phyloP scores from a whole-genome alignment of 2,329 filamentous ascomycete species.

The Zymoseptoria passerinii region DNA sequence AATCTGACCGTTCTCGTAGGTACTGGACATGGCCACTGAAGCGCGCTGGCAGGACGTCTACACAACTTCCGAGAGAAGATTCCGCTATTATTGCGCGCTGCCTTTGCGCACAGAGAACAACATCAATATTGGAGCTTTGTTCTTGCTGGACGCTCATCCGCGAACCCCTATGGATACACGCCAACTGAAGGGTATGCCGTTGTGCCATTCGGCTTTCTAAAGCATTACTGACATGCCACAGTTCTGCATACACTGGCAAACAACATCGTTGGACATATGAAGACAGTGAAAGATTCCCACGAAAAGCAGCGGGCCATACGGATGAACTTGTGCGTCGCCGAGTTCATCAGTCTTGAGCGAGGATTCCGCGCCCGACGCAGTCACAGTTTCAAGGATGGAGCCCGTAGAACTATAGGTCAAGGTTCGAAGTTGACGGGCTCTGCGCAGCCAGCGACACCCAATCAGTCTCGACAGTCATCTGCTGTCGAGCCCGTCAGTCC shows the following conservation, averaged over 20 bases:
- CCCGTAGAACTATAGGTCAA: neutral
- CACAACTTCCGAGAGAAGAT: constrained; percentile 24
- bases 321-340: constrained; percentile 22
- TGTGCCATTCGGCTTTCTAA: neutral
- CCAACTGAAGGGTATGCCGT: constrained; percentile 8
- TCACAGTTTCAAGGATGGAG: neutral
- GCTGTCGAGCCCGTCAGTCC: neutral
- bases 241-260: constrained; percentile 39
- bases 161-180: constrained; percentile 31
- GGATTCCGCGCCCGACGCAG: constrained; percentile 12
- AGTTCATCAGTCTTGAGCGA: constrained; percentile 17
- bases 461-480: neutral
- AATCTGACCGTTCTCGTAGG: neutral
- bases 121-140: constrained; percentile 48
- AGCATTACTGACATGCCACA: constrained; percentile 3
- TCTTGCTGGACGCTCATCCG: constrained; percentile 51
- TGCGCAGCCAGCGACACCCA: neutral
- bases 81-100: constrained; percentile 29
- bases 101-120: constrained; percentile 28
- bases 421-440: neutral
- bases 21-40: constrained; percentile 24
- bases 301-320: constrained; percentile 23
- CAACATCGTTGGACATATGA: constrained; percentile 31
- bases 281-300: constrained; percentile 28
- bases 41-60: constrained; percentile 25